Evolutionary conservation across 1,139 yeast genomes (phyloP).

Genomic region (Candida sanyaensis): DNA sequence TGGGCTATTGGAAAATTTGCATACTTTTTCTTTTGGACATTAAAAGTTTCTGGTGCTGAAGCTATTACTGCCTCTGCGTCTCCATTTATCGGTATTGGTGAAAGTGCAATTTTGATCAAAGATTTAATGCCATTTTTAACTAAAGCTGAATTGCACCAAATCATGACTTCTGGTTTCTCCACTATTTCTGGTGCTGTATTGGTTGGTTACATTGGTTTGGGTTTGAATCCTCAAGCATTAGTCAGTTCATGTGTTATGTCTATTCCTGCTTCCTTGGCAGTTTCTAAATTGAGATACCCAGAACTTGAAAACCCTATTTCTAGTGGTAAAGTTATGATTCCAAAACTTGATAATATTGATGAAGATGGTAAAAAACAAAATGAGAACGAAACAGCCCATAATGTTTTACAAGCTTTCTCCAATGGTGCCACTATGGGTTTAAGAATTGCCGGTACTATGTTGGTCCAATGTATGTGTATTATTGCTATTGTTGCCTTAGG

Average conservation of each 20-base stretch:
- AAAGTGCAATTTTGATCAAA: conserved; percentile 63
- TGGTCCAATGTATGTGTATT: conserved; percentile 64
- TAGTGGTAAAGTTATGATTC: conserved; percentile 49
- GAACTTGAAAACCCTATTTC: conserved; percentile 61
- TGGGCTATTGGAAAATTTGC: conserved; percentile 66
- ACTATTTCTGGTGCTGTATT: conserved; percentile 69
- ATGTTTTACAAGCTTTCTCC: conserved; percentile 65
- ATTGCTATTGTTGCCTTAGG: conserved; percentile 61
- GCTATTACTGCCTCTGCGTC: conserved; percentile 71
- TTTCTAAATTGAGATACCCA: conserved; percentile 63
- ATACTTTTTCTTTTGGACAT: conserved; percentile 60
- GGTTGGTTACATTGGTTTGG: conserved; percentile 66
- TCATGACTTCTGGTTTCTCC: conserved; percentile 68
- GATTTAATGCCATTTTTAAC: conserved; percentile 64
- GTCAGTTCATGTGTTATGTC: conserved; percentile 73
- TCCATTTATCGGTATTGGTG: conserved; percentile 72
- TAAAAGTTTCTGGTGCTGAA: conserved; percentile 66
- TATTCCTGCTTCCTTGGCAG: conserved; percentile 66
- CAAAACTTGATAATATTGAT: conserved; percentile 40
- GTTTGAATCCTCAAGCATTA: conserved; percentile 64
- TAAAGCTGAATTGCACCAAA: conserved; percentile 64
- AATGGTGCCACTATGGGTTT: conserved; percentile 66
- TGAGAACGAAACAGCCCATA: conserved; percentile 43
- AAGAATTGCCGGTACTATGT: conserved; percentile 58
- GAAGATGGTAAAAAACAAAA: conserved; percentile 19